phyloP scores from a whole-genome alignment of 169 alveolate species.

The Babesia caballi region DNA sequence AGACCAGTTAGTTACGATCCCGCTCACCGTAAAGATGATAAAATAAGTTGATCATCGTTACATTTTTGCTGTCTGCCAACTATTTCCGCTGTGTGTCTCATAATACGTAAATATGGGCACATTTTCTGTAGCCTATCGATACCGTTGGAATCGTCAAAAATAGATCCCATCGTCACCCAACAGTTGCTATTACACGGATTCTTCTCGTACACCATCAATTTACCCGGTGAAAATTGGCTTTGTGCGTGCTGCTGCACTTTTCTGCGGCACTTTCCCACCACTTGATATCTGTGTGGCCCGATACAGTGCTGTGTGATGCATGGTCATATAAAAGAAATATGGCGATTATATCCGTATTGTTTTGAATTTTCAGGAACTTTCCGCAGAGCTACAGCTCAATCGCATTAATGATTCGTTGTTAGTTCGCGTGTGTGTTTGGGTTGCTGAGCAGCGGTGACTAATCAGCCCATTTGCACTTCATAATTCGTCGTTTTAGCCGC shows the following conservation, averaged over 20 bases:
- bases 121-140: too few species aligned
- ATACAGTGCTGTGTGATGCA: constrained; percentile 5
- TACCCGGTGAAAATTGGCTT: too few species aligned
- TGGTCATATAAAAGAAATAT: background rate
- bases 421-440: constrained; percentile 10
- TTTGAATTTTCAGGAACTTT: background rate
- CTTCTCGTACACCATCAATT: too few species aligned
- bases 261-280: background rate
- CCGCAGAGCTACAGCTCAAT: background rate
- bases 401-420: constrained; percentile 7
- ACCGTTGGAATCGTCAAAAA: too few species aligned
- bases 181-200: too few species aligned
- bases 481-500: constrained; percentile 2
- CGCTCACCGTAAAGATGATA: too few species aligned
- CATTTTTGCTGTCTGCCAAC: too few species aligned
- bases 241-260: background rate
- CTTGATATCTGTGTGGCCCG: constrained; percentile 18
- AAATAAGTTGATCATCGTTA: too few species aligned
- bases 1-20: too few species aligned
- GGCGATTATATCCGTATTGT: background rate
- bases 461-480: background rate
- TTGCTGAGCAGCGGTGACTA: background rate
- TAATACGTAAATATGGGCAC: too few species aligned
- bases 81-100: too few species aligned
- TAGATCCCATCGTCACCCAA: too few species aligned